Base-by-base conservation (phyloP, 352 stramenopile genomes). In the Paralagenidium karlingii region DNA sequence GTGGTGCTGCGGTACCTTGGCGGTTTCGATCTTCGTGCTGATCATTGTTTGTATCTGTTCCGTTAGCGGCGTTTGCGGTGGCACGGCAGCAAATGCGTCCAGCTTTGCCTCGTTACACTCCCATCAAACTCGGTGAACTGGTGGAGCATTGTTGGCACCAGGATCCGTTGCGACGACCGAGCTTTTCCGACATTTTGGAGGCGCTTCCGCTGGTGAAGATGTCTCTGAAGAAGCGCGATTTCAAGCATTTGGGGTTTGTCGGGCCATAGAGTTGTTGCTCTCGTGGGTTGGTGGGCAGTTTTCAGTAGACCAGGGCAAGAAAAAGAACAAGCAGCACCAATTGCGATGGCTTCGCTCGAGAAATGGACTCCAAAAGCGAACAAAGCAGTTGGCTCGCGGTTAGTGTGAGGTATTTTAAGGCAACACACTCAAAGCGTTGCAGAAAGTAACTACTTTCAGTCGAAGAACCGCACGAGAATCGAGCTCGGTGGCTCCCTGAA, bases 131-230 rank as follows among this genome's bases (percentile, higher is more conserved):
- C 25, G 69, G 69, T 4, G 62, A 85, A 34, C 61, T 92, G 8
- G 74, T 92, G 31, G 66, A 86, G 44, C 73, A 82, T 43, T 87
- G 78, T 48, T 92, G 78, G 78, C 71, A 83, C 51, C 73, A 88
- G 34, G 74, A 88, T 41, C 73, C 78, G 43, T 52, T 64, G 29
- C 61, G 74, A 1, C 73, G 78, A 22, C 74, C 73, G 19, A 66
- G 85, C 30, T 92, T 92, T 53, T 59, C 63, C 2, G 58, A 60
- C 25, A 84, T 89, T 40, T 42, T 89, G 20, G 78, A 86, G 49
- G 68, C 73, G 22, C 58, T 91, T 8, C 74, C 77, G 19, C 47
- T 85, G n/a, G 73, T 90, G 40, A 78, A 86, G 39, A 55, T 53
- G 24, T 84, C 75, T 32, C 50, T 90, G 38, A 87, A 85, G 57